A percentile compares a stretch with the other conserved stretches of the same genome.
Evolutionary conservation across 148 eudicot genomes (phyloP).

Genomic region (Suaeda aralocaspica): DNA sequence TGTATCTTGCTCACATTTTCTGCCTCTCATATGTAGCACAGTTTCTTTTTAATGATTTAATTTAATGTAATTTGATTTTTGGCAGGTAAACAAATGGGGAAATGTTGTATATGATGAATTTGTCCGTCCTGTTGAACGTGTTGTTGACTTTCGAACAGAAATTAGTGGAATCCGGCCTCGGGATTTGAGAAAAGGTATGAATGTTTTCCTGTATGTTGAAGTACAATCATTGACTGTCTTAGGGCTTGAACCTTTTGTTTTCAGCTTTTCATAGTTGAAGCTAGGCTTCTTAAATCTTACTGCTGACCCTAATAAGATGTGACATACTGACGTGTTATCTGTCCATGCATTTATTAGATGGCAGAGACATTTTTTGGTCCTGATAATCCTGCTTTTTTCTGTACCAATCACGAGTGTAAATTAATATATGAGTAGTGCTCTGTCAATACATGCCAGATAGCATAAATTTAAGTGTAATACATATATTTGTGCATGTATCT

Average conservation of each 20-base stretch:
- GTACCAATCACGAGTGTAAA: not conserved
- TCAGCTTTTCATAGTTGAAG: not conserved
- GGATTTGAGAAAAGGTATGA: slow-evolving; percentile 72
- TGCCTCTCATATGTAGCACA: slow-evolving; percentile 6
- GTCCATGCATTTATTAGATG: not conserved
- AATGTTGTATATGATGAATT: slow-evolving; percentile 81
- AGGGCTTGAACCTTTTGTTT: not conserved
- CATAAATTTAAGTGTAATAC: not conserved
- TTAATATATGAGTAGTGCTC: not conserved
- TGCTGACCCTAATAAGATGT: not conserved
- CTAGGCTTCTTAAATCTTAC: not conserved
- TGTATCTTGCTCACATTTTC: not conserved
- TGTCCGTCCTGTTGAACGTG: slow-evolving; percentile 88
- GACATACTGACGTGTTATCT: not conserved
- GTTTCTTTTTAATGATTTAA: slow-evolving; percentile 25
- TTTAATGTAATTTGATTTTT: slow-evolving; percentile 35
- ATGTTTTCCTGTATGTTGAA: not conserved
- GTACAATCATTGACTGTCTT: not conserved
- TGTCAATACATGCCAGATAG: not conserved
- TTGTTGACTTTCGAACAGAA: slow-evolving; percentile 94
- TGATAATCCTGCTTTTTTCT: not conserved
- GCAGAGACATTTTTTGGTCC: not conserved
- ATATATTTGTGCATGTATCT: not conserved
- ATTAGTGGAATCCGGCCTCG: slow-evolving; percentile 91
- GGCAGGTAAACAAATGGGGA: slow-evolving; percentile 97